A percentile compares a stretch with the other conserved stretches of the same genome.
Conservation (phyloP, 2,329 filamentous ascomycete species). For the Cytospora schulzeri region DNA sequence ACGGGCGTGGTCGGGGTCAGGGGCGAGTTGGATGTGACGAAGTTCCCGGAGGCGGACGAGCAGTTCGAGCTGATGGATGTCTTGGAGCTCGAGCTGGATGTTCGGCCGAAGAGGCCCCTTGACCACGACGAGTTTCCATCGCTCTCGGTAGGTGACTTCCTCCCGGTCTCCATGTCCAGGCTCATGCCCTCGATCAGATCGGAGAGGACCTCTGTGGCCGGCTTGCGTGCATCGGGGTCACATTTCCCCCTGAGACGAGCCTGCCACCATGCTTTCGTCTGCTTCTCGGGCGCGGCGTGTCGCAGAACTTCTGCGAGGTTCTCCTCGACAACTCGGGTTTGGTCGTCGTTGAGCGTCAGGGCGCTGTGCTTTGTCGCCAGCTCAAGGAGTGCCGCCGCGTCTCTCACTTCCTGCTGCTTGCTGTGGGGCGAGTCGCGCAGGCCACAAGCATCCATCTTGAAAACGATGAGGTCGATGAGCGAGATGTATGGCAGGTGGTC, state of each 20-base stretch:
- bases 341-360: slow-evolving; percentile 24
- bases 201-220: slow-evolving; percentile 25
- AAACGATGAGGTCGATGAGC: slow-evolving; percentile 25
- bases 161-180: slow-evolving; percentile 20
- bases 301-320: slow-evolving; percentile 24
- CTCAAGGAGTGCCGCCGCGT: slow-evolving; percentile 25
- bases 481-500: slow-evolving; percentile 24
- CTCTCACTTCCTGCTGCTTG: slow-evolving; percentile 25
- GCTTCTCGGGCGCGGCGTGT: slow-evolving; percentile 22
- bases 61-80: slow-evolving; percentile 22
- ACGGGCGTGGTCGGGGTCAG: slow-evolving; percentile 16
- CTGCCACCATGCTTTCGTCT: slow-evolving; percentile 27
- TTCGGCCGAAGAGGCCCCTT: slow-evolving; percentile 12
- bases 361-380: slow-evolving; percentile 26
- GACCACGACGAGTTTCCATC: slow-evolving; percentile 1
- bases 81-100: slow-evolving; percentile 25
- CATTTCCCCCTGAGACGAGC: slow-evolving; percentile 24
- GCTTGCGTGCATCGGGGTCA: slow-evolving; percentile 26
- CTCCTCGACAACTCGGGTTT: slow-evolving; percentile 23
- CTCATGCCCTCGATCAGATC: slow-evolving; percentile 27
- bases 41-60: slow-evolving; percentile 14
- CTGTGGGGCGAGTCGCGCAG: slow-evolving; percentile 23
- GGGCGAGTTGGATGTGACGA: slow-evolving; percentile 19
- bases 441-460: slow-evolving; percentile 28
- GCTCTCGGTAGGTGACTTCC: slow-evolving; percentile 12